These are phyloP conservation scores for Trypanosoma cruzi DNA, from an alignment of 208 protist species.

Conservation along the genomic window DNA sequence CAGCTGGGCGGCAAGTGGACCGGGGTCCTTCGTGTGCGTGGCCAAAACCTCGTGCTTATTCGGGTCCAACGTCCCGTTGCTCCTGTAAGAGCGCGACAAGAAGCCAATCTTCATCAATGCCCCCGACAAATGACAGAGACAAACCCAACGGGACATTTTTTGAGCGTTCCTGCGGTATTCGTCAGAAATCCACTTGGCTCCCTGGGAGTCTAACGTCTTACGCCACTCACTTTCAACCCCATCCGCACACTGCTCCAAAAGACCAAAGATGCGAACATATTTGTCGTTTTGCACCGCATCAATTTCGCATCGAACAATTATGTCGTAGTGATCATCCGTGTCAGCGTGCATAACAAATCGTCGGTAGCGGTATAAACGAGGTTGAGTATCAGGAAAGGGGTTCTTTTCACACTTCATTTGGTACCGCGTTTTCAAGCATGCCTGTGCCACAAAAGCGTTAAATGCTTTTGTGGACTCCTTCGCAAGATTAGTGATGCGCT, in stretches of 20 bases:
- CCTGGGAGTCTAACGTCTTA: conserved; percentile 50
- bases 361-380: conserved; percentile 86
- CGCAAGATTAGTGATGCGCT: conserved; percentile 65
- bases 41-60: conserved; percentile 59
- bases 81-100: conserved; percentile 47
- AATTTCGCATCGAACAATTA: conserved; percentile 87
- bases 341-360: conserved; percentile 74
- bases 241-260: conserved; percentile 69
- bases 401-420: conserved; percentile 57
- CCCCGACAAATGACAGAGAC: conserved; percentile 73
- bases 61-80: conserved; percentile 41
- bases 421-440: conserved; percentile 54
- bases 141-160: conserved; percentile 90
- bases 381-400: conserved; percentile 66
- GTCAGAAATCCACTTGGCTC: conserved; percentile 48
- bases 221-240: conserved; percentile 47
- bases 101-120: conserved; percentile 88
- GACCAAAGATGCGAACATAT: conserved; percentile 74
- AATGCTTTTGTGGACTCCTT: conserved; percentile 76
- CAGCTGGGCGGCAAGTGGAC: conserved; percentile 59
- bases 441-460: conserved; percentile 62
- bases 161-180: conserved; percentile 67
- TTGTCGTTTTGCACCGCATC: conserved; percentile 67
- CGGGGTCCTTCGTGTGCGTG: conserved; percentile 61
- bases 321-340: conserved; percentile 70